A percentile compares a stretch with the other conserved stretches of the same genome.
Conservation (phyloP, 768 basidiomycete genomes). For the Termitomyces titanicus region DNA sequence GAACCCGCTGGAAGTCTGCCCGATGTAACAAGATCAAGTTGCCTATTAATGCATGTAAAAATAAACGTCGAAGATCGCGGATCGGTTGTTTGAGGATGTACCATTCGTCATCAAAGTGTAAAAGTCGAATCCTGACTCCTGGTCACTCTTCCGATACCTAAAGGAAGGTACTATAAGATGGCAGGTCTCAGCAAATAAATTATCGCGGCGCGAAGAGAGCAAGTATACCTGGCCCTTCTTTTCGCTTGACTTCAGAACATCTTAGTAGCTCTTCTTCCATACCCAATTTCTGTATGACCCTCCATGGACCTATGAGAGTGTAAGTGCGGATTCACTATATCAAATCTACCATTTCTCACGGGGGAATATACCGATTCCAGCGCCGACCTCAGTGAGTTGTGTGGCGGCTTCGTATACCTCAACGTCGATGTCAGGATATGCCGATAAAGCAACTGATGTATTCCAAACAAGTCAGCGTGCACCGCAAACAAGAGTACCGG, state of each 20-base stretch:
- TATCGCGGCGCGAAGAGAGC: not conserved
- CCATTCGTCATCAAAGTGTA: conserved; percentile 56
- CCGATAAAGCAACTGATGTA: conserved; percentile 36
- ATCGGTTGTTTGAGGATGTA: conserved; percentile 20
- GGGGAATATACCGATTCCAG: conserved; percentile 54
- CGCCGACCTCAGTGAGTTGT: conserved; percentile 53
- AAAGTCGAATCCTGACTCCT: conserved; percentile 48
- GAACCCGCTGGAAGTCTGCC: conserved; percentile 59
- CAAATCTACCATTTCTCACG: conserved; percentile 28
- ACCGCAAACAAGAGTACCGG: not conserved
- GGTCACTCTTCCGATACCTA: conserved; percentile 59
- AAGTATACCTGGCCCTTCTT: conserved; percentile 37
- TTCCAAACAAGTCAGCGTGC: conserved; percentile 6
- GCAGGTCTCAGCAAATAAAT: conserved; percentile 1
- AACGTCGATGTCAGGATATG: conserved; percentile 51
- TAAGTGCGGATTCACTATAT: not conserved
- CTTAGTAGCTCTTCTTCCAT: conserved; percentile 43
- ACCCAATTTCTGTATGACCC: conserved; percentile 40
- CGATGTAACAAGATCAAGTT: conserved; percentile 55
- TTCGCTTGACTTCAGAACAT: conserved; percentile 31
- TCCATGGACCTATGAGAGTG: conserved; percentile 39
- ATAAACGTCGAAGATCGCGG: conserved; percentile 6
- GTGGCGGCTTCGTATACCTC: conserved; percentile 52
- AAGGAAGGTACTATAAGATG: conserved; percentile 43
- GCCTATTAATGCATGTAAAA: conserved; percentile 30